Conservation (phyloP, 495 filamentous ascomycete genomes). For the Lindgomyces ingoldianus region DNA sequence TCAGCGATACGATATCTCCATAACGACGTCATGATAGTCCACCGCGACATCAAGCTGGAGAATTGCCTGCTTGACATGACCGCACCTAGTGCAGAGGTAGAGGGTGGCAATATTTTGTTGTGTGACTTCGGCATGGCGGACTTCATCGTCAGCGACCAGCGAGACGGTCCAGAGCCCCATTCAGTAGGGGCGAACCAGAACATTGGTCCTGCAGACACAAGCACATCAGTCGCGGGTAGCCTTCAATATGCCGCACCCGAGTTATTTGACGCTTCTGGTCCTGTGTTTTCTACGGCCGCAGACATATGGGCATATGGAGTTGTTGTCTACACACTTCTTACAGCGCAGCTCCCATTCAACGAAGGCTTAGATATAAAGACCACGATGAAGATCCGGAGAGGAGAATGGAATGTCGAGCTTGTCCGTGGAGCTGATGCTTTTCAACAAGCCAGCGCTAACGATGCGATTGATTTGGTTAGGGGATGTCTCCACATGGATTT, state of each 20-base stretch:
- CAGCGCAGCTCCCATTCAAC: constrained; percentile 69
- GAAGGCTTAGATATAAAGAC: constrained; percentile 62
- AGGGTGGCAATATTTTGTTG: constrained; percentile 63
- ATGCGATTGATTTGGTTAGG: constrained; percentile 42
- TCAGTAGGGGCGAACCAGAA: constrained; percentile 49
- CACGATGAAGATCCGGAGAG: constrained; percentile 60
- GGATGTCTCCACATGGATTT: constrained; percentile 47
- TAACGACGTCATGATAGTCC: constrained; percentile 69
- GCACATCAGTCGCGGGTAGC: constrained; percentile 60
- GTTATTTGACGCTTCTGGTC: constrained; percentile 51
- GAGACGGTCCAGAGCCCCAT: constrained; percentile 33
- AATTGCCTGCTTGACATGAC: constrained; percentile 69
- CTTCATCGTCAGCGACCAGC: constrained; percentile 59
- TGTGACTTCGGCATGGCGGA: constrained; percentile 80
- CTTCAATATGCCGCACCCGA: constrained; percentile 69
- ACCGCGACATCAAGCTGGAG: constrained; percentile 76
- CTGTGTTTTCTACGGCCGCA: constrained; percentile 56
- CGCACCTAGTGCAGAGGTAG: constrained; percentile 48
- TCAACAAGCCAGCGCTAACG: constrained; percentile 21
- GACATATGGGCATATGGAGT: constrained; percentile 78
- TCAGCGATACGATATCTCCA: constrained; percentile 72
- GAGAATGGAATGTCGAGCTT: constrained; percentile 61
- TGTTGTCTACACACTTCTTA: constrained; percentile 62
- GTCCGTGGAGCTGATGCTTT: constrained; percentile 41
- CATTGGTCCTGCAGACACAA: constrained; percentile 59